These are phyloP conservation scores for Pythium sukuiense DNA, from an alignment of 352 stramenopile genomes.

Conservation along the genomic window DNA sequence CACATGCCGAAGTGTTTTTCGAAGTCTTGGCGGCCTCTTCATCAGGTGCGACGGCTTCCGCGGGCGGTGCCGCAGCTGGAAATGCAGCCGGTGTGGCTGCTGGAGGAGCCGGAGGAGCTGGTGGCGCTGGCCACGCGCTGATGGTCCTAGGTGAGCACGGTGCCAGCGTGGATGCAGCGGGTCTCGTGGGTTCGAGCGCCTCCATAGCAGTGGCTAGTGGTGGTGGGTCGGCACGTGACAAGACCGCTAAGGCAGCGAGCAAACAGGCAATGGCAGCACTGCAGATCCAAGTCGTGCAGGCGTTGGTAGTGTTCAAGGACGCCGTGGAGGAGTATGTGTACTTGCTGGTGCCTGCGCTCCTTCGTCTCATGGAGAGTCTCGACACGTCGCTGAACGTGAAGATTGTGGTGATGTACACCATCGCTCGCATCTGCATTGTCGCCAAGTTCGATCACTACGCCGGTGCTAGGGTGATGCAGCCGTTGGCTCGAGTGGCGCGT, in stretches of 20 bases:
- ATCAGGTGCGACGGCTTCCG: slow-evolving; percentile 6
- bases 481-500: slow-evolving; percentile 66
- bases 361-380: slow-evolving; percentile 92
- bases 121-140: slow-evolving; percentile 17
- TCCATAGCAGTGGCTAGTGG: neutral
- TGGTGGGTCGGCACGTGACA: slow-evolving; percentile 14
- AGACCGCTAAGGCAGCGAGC: slow-evolving; percentile 21
- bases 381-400: slow-evolving; percentile 83
- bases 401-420: slow-evolving; percentile 67
- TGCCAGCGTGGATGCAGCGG: slow-evolving; percentile 11
- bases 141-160: slow-evolving; percentile 21
- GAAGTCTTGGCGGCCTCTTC: slow-evolving; percentile 23
- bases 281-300: slow-evolving; percentile 84
- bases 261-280: slow-evolving; percentile 40
- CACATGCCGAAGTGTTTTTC: slow-evolving; percentile 56
- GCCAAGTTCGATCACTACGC: slow-evolving; percentile 81
- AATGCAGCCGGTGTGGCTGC: slow-evolving; percentile 1
- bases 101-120: slow-evolving; percentile 2
- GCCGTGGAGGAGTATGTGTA: slow-evolving; percentile 95
- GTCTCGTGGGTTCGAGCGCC: slow-evolving; percentile 3
- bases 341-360: slow-evolving; percentile 91
- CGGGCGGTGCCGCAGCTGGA: neutral
- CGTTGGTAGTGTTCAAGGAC: slow-evolving; percentile 90
- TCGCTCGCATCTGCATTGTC: slow-evolving; percentile 64
- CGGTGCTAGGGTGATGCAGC: slow-evolving; percentile 67